phyloP scores from a whole-genome alignment of 768 basidiomycete genomes.

The Lactifluus piperatus region DNA sequence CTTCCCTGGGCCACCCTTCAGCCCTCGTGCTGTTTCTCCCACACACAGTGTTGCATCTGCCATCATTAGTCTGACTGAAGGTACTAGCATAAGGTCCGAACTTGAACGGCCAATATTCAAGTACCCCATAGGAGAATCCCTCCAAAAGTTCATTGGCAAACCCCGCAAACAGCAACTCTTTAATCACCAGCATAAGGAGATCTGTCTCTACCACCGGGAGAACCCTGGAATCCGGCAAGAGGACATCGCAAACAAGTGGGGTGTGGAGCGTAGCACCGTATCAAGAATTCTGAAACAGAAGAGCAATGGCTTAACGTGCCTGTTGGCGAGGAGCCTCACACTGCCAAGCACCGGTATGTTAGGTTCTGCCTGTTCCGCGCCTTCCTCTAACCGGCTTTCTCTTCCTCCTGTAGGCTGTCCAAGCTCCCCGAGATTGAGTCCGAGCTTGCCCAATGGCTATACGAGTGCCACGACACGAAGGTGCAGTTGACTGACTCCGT shows the following conservation, averaged over 20 bases:
- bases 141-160: constrained; percentile 29
- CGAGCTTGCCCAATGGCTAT: constrained; percentile 51
- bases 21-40: constrained; percentile 53
- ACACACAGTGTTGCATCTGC: constrained; percentile 48
- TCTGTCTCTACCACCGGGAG: constrained; percentile 57
- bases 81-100: constrained; percentile 11
- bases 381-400: constrained; percentile 13
- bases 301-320: constrained; percentile 68
- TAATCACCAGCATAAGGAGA: constrained; percentile 64
- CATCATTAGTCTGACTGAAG: constrained; percentile 44
- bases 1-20: constrained; percentile 17
- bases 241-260: constrained; percentile 68
- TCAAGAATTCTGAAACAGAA: constrained; percentile 86
- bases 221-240: constrained; percentile 74
- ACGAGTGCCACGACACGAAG: constrained; percentile 40
- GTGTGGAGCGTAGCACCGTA: constrained; percentile 87
- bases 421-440: constrained; percentile 76
- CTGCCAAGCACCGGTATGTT: constrained; percentile 59
- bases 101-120: constrained; percentile 7
- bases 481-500: constrained; percentile 54
- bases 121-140: constrained; percentile 13
- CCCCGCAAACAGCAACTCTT: constrained; percentile 67
- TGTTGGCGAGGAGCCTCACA: constrained; percentile 45
- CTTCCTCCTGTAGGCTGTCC: constrained; percentile 47
- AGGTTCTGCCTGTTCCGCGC: not conserved